Base-by-base conservation (phyloP, 257 asterid species). In the Anisodus tanguticus region DNA sequence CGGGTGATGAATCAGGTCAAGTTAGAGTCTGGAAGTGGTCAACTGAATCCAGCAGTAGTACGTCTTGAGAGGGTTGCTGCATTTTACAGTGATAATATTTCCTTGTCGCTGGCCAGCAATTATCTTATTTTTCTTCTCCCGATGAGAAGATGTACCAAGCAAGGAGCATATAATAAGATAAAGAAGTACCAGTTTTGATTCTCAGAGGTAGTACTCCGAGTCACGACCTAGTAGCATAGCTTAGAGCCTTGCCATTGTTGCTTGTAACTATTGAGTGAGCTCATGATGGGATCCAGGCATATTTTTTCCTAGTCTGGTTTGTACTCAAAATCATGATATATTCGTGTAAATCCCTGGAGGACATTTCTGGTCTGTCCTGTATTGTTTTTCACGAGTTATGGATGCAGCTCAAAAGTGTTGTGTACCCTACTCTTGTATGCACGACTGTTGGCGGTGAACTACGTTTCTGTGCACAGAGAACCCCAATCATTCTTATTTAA, bases 11-110 rank as follows among this genome's bases (percentile, higher is more conserved):
- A 70, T 89, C 95, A 6, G 99, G 99, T 69, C 92, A 88, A 86
- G 94, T 97, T 63, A 88, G 91, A 87, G 99, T 97, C 26, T 97
- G 99, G 99, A 90, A 89, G 74, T 97, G 99, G 98, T 86, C 88
- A 19, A 74, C 91, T 2, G 93, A 93, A 81, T 88, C 95, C 79
- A 85, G 86, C 62, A 17, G 5, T 41, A 41, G 91, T 19, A 74
- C 91, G 1, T 41, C 45, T 57, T 88, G 88, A 90, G 83, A 74
- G 57, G 72, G 4, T 22, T 41, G 11, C 16, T 54, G 60, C 47
- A 80, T 53, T 31, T 69, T 45, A 31, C 85, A 4, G 22, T n/a
- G 77, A 82, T 31, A 16, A 22, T 39, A 51, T 67, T 80, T 60
- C 43, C 10, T 31, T 76, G 66, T 53, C 76, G 55, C 22, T 84